phyloP scores from a whole-genome alignment of 2,329 filamentous ascomycete species.

The Pyricularia sp. region DNA sequence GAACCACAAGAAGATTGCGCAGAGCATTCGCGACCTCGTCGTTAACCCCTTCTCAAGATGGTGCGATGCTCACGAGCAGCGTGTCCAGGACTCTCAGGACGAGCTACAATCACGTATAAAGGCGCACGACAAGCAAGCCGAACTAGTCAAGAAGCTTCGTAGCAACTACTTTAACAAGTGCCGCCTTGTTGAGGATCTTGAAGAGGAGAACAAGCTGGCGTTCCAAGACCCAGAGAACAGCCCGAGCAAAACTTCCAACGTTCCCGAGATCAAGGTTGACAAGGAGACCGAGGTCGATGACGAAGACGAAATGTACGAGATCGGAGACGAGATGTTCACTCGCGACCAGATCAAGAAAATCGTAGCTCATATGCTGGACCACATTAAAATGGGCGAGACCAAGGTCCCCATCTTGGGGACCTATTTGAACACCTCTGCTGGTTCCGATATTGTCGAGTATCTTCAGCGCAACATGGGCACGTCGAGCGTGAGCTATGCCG shows the following conservation, averaged over 20 bases:
- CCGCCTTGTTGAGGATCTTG: conserved; percentile 86
- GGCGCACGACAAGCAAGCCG: conserved; percentile 84
- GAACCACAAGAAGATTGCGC: conserved; percentile 91
- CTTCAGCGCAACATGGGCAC: conserved; percentile 81
- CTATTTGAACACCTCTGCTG: conserved; percentile 86
- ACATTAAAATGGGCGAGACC: conserved; percentile 77
- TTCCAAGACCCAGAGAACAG: conserved; percentile 80
- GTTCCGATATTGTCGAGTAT: conserved; percentile 92
- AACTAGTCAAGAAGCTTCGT: conserved; percentile 82
- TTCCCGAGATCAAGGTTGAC: conserved; percentile 82
- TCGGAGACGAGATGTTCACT: conserved; percentile 80
- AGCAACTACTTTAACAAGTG: conserved; percentile 99
- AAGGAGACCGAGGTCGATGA: conserved; percentile 47
- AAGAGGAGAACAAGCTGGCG: conserved; percentile 97
- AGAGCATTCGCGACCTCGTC: conserved; percentile 92
- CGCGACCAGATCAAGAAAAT: conserved; percentile 89
- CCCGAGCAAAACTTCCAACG: conserved; percentile 42
- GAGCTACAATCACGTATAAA: conserved; percentile 88
- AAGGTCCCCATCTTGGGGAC: conserved; percentile 94
- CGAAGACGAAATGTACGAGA: conserved; percentile 74
- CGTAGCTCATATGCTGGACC: conserved; percentile 74
- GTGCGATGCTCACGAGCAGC: conserved; percentile 89
- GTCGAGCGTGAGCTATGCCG: conserved; percentile 79
- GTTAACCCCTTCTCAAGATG: conserved; percentile 90
- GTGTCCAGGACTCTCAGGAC: conserved; percentile 89